phyloP scores from a whole-genome alignment of 1,284 basidiomycete species.

The Apiotrichum akiyoshidainum region DNA sequence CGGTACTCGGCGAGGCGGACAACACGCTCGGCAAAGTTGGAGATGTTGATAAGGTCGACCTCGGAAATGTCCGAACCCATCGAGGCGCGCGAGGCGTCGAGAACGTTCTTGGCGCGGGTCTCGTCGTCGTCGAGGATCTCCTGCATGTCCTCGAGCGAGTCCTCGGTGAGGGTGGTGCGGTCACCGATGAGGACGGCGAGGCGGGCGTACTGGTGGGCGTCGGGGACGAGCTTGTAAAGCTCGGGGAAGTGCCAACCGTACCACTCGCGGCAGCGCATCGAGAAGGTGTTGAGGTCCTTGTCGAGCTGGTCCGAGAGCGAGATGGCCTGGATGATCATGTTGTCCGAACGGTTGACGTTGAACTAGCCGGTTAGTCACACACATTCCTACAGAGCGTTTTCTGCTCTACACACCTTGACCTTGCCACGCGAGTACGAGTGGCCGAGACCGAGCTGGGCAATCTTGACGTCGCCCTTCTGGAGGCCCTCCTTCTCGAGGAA shows the following conservation, averaged over 20 bases:
- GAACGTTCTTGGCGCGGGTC: conserved; percentile 84
- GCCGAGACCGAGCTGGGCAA: conserved; percentile 93
- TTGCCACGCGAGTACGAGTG: conserved; percentile 98
- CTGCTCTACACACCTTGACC: conserved; percentile 64
- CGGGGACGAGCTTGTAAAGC: conserved; percentile 87
- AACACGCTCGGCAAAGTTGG: conserved; percentile 85
- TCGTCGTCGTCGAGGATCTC: conserved; percentile 82
- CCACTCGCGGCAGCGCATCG: conserved; percentile 98
- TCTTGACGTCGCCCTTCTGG: conserved; percentile 80
- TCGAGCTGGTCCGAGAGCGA: conserved; percentile 97
- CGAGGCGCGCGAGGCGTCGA: conserved; percentile 88
- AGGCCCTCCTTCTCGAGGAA: conserved; percentile 65
- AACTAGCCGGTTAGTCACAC: conserved; percentile 56
- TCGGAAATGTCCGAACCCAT: conserved; percentile 94
- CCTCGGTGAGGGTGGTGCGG: conserved; percentile 64
- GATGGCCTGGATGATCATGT: conserved; percentile 99
- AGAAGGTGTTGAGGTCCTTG: conserved; percentile 99
- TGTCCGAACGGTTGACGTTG: conserved; percentile 98
- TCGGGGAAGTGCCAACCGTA: conserved; percentile 99
- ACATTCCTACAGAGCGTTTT: neutral
- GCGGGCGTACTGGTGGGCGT: conserved; percentile 92
- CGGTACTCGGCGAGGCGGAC: conserved; percentile 91
- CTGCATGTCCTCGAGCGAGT: conserved; percentile 72
- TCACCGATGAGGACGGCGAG: conserved; percentile 85
- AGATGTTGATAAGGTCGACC: conserved; percentile 95